Conservation (phyloP, 2,329 filamentous ascomycete genomes). For the Triangularia verruculosa region DNA sequence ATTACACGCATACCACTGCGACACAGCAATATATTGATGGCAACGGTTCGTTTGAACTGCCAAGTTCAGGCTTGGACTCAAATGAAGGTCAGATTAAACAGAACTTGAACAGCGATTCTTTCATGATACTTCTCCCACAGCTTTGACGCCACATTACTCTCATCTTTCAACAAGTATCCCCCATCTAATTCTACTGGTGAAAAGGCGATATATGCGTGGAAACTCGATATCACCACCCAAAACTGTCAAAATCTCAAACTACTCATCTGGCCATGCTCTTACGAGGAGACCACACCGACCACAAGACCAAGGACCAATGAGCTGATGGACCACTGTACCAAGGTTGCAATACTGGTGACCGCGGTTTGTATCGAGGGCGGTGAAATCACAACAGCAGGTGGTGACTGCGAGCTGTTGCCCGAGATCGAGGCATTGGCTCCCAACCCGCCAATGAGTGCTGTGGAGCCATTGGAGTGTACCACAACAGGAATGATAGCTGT, state of each 20-base stretch:
- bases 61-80: not conserved
- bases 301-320: constrained; percentile 1
- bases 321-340: constrained; percentile 3
- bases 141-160: constrained; percentile 1
- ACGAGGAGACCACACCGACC: constrained; percentile 1
- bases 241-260: not conserved
- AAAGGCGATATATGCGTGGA: not conserved
- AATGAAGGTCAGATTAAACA: not conserved
- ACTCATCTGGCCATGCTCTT: not conserved
- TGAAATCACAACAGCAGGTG: not conserved
- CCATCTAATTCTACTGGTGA: not conserved
- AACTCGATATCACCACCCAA: not conserved
- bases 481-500: constrained; percentile 13
- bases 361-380: constrained; percentile 3
- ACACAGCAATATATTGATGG: too few relatives aligned
- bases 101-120: not conserved
- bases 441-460: constrained; percentile 3
- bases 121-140: not conserved
- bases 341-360: constrained; percentile 5
- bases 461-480: constrained; percentile 12
- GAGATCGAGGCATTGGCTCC: constrained; percentile 7
- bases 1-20: too few relatives aligned
- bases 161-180: not conserved
- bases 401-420: constrained; percentile 8
- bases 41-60: not conserved